Conservation (phyloP, 2,329 filamentous ascomycete species). For the Aspergillus proliferans region DNA sequence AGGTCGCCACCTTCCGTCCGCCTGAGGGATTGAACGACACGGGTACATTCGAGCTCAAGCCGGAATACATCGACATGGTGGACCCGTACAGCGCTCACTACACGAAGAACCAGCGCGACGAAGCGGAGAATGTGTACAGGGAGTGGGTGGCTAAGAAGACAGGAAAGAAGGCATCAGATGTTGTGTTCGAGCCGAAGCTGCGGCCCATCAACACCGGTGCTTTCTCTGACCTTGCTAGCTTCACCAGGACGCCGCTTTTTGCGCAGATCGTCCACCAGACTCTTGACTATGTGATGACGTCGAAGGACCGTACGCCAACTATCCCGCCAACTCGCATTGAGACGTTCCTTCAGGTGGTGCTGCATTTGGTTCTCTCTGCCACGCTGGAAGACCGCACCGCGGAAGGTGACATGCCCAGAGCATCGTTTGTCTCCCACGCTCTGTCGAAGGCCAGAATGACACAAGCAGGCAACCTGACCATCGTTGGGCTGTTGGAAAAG, state of each 20-base stretch:
- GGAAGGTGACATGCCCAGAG: constrained; percentile 46
- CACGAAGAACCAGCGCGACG: constrained; percentile 92
- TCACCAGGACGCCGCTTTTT: constrained; percentile 80
- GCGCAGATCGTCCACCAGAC: constrained; percentile 85
- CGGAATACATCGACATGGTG: constrained; percentile 76
- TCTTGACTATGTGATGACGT: constrained; percentile 71
- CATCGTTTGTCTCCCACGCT: constrained; percentile 68
- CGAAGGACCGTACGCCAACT: constrained; percentile 60
- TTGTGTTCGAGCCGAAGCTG: constrained; percentile 86
- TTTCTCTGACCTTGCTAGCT: constrained; percentile 68
- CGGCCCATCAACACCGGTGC: constrained; percentile 68
- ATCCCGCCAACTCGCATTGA: constrained; percentile 80
- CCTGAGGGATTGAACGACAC: constrained; percentile 89
- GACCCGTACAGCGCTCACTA: constrained; percentile 97
- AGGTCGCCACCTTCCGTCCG: constrained; percentile 81
- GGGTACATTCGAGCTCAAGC: constrained; percentile 87
- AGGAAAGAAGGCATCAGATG: constrained; percentile 70
- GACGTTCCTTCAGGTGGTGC: constrained; percentile 81
- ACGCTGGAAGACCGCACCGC: constrained; percentile 70
- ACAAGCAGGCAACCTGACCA: constrained; percentile 38
- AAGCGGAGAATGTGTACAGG: constrained; percentile 84
- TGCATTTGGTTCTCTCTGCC: constrained; percentile 81
- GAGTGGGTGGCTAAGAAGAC: constrained; percentile 81
- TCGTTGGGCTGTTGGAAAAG: constrained; percentile 48
- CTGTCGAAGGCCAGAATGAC: constrained; percentile 55